These are phyloP conservation scores for Pseudogymnoascus sp. DNA, from an alignment of 2,329 filamentous ascomycete genomes.

Conservation along the genomic window DNA sequence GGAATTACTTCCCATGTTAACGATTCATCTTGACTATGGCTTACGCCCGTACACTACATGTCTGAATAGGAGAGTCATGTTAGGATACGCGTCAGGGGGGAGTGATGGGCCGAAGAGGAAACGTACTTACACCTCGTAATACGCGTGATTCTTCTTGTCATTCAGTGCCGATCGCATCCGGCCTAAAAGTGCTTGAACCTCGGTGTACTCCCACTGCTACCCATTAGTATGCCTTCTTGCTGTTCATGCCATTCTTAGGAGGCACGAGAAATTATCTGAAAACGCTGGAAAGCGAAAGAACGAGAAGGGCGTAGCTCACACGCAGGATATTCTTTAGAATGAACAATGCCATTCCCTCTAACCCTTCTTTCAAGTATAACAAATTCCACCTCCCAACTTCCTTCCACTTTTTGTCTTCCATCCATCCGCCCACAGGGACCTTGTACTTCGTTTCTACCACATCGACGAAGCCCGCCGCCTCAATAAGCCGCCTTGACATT, in stretches of 20 bases:
- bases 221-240: too few species aligned
- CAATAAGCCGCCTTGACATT: slow-evolving; percentile 24
- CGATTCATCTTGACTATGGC: too few species aligned
- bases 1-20: too few species aligned
- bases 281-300: neutral
- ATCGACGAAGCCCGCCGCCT: neutral
- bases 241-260: too few species aligned
- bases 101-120: too few species aligned
- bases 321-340: slow-evolving; percentile 20
- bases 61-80: too few species aligned
- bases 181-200: slow-evolving; percentile 13
- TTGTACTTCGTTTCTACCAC: neutral
- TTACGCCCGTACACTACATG: too few species aligned
- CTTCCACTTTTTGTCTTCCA: neutral
- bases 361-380: neutral
- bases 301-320: slow-evolving; percentile 16
- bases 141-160: slow-evolving; percentile 18
- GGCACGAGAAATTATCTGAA: too few species aligned
- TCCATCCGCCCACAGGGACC: neutral
- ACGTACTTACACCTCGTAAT: slow-evolving; percentile 19
- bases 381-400: neutral
- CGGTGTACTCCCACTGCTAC: slow-evolving; percentile 14
- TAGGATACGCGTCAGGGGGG: too few species aligned
- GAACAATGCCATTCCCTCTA: slow-evolving; percentile 7
- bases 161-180: slow-evolving; percentile 14